Conservation (phyloP, 371 early-diverging fungal species). For the Rhizopus sp. region DNA sequence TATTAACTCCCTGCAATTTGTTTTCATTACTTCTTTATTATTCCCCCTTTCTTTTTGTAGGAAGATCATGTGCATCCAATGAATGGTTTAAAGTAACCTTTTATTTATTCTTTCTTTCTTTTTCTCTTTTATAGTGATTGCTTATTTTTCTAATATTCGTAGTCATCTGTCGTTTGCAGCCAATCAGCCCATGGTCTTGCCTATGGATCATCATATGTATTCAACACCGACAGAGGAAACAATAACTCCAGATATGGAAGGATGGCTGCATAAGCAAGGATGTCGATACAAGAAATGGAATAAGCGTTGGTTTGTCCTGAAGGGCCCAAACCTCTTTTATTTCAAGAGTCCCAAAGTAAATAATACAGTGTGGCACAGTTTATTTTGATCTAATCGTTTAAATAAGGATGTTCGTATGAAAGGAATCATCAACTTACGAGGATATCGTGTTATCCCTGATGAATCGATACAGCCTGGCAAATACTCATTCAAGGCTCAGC, state of each 20-base stretch:
- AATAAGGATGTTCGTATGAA: constrained; percentile 50
- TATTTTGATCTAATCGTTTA: not conserved
- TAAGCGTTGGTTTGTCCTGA: constrained; percentile 70
- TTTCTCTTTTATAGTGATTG: not conserved
- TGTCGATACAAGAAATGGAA: constrained; percentile 71
- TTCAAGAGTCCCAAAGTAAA: constrained; percentile 63
- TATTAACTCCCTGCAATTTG: not conserved
- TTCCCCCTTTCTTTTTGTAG: not conserved
- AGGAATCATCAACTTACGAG: constrained; percentile 54
- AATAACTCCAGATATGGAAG: constrained; percentile 62
- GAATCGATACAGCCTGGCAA: constrained; percentile 62
- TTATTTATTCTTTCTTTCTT: not conserved
- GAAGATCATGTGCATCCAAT: not conserved
- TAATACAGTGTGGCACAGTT: not conserved
- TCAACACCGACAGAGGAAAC: constrained; percentile 19
- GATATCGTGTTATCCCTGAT: constrained; percentile 55
- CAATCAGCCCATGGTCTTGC: constrained; percentile 11
- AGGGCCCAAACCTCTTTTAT: constrained; percentile 63
- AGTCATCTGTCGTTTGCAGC: not conserved
- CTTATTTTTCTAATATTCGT: constrained; percentile 1
- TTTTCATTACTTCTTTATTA: not conserved
- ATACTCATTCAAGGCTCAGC: constrained; percentile 68
- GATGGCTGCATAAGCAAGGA: constrained; percentile 69
- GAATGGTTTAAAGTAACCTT: constrained; percentile 2
- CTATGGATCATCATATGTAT: constrained; percentile 16